phyloP scores from a whole-genome alignment of 257 asterid genomes.

The Paraleonurus japonicus region DNA sequence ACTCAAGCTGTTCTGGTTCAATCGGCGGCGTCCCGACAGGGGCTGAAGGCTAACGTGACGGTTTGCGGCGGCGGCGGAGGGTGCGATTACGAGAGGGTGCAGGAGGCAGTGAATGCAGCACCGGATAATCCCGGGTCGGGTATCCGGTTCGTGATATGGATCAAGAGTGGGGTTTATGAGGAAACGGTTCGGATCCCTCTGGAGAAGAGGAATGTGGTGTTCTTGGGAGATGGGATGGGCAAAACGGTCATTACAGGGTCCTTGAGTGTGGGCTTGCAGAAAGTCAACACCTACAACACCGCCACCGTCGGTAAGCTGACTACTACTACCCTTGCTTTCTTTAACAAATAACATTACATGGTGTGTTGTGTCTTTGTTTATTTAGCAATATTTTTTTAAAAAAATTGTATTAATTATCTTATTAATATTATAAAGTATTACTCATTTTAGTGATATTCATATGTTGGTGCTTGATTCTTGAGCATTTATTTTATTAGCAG shows the following conservation, averaged over 20 bases:
- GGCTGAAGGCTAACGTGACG: slow-evolving; percentile 5
- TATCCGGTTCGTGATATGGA: slow-evolving; percentile 55
- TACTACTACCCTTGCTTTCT: neutral
- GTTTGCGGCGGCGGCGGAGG: slow-evolving; percentile 17
- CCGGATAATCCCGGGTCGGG: slow-evolving; percentile 35
- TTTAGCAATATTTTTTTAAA: too few species aligned
- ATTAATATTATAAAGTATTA: too few species aligned
- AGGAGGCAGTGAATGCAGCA: slow-evolving; percentile 53
- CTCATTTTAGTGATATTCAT: too few species aligned
- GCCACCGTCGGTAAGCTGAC: slow-evolving; percentile 55
- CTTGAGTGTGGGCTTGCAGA: slow-evolving; percentile 39
- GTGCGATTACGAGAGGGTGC: slow-evolving; percentile 49
- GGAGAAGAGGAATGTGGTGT: slow-evolving; percentile 63
- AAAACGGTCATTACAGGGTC: slow-evolving; percentile 62
- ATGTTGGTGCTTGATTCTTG: too few species aligned
- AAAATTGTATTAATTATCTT: too few species aligned
- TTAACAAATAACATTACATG: neutral
- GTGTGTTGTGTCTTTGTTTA: neutral
- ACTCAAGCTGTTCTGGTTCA: neutral
- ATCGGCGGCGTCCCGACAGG: slow-evolving; percentile 10
- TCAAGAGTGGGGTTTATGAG: slow-evolving; percentile 54
- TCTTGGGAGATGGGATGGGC: slow-evolving; percentile 60
- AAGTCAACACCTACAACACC: slow-evolving; percentile 46
- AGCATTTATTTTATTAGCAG: too few species aligned
- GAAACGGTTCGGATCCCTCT: slow-evolving; percentile 58